A percentile compares a stretch with the other conserved stretches of the same genome.
Evolutionary conservation across 345 rosid species (phyloP).

Genomic region (Lumnitzera racemosa): DNA sequence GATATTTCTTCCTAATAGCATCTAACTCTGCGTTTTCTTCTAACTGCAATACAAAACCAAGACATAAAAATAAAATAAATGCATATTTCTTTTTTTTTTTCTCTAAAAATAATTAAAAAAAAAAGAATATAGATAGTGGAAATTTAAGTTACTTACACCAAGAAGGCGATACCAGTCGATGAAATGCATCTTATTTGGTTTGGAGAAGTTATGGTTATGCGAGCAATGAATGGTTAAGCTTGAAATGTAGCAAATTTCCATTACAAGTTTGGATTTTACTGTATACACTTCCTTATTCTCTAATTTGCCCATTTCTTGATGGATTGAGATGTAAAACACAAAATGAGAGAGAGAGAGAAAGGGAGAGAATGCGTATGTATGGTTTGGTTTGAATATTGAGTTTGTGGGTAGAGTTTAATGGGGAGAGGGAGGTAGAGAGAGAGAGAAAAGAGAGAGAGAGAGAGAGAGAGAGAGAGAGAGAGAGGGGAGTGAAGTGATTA

Average conservation of each 20-base stretch:
- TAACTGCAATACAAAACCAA: constrained; percentile 30
- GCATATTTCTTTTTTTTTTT: too few relatives aligned
- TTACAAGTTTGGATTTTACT: constrained; percentile 39
- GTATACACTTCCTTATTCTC: constrained; percentile 22
- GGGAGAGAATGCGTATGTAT: too few relatives aligned
- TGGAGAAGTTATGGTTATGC: constrained; percentile 23
- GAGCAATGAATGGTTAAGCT: constrained; percentile 35
- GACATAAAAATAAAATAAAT: constrained; percentile 1
- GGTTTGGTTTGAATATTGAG: too few relatives aligned
- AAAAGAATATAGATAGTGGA: background rate
- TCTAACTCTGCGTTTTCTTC: constrained; percentile 60
- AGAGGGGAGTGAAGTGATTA: constrained; percentile 4
- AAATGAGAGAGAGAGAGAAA: too few relatives aligned
- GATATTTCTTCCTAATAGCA: constrained; percentile 56
- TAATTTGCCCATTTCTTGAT: too few relatives aligned
- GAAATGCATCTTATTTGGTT: constrained; percentile 30
- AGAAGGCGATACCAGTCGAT: constrained; percentile 89
- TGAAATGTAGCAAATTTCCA: constrained; percentile 61
- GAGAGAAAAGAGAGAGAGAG: background rate
- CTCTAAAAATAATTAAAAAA: background rate
- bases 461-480: background rate
- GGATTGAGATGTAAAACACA: too few relatives aligned
- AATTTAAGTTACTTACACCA: constrained; percentile 40
- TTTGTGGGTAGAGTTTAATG: background rate
- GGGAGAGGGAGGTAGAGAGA: too few relatives aligned